Percentiles rank a stretch among this genome's conserved stretches.
Evolutionary conservation across 2,329 filamentous ascomycete species (phyloP).

Genomic region (Arachnopeziza araneosa): DNA sequence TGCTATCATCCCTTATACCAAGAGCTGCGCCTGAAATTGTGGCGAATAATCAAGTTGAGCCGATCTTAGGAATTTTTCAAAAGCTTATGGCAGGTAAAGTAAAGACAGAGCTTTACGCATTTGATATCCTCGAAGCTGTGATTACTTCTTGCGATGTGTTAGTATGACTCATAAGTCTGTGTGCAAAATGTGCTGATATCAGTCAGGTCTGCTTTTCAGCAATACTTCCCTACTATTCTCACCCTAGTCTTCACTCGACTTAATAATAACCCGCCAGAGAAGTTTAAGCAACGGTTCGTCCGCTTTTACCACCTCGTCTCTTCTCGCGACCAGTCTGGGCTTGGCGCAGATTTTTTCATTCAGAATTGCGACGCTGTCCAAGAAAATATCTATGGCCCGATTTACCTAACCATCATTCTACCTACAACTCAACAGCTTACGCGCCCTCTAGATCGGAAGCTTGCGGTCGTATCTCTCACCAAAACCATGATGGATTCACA

Average conservation of each 20-base stretch:
- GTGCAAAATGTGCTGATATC: slow-evolving; percentile 22
- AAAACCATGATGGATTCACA: slow-evolving; percentile 85
- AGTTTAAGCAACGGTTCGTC: slow-evolving; percentile 79
- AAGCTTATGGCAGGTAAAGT: slow-evolving; percentile 62
- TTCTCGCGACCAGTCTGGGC: slow-evolving; percentile 62
- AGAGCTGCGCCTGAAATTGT: slow-evolving; percentile 69
- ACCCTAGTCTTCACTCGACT: slow-evolving; percentile 73
- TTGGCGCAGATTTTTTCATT: slow-evolving; percentile 90
- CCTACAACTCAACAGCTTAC: slow-evolving; percentile 84
- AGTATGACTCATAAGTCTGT: slow-evolving; percentile 33
- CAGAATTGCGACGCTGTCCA: slow-evolving; percentile 77
- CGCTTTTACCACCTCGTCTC: slow-evolving; percentile 93
- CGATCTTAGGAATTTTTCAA: slow-evolving; percentile 93
- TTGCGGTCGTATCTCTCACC: slow-evolving; percentile 85
- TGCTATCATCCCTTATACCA: slow-evolving; percentile 79
- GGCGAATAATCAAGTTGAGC: slow-evolving; percentile 74
- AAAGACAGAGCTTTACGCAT: slow-evolving; percentile 68
- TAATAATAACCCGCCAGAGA: slow-evolving; percentile 60
- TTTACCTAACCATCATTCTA: slow-evolving; percentile 84
- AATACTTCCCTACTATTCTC: slow-evolving; percentile 54
- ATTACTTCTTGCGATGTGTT: slow-evolving; percentile 66
- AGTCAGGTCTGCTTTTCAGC: slow-evolving; percentile 55
- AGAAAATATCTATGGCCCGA: slow-evolving; percentile 69
- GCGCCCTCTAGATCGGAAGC: slow-evolving; percentile 84
- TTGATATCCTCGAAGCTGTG: slow-evolving; percentile 83